Evolutionary conservation across 2,329 filamentous ascomycete species (phyloP).

Genomic region (Cladobotryum mycophilum): DNA sequence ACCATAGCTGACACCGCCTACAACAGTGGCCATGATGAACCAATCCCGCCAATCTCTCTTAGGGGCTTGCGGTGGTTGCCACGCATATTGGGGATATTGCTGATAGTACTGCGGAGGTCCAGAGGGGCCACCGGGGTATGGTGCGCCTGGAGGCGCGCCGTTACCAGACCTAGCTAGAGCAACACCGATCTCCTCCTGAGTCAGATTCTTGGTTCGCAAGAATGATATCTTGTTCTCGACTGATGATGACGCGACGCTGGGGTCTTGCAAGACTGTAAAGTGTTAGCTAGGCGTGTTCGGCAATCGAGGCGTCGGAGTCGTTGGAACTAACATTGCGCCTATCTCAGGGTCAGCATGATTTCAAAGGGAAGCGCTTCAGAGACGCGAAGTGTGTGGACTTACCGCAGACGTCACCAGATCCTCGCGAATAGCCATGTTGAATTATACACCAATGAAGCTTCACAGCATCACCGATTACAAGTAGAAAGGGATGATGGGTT

Average conservation of each 20-base stretch:
- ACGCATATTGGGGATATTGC: slow-evolving; percentile 47
- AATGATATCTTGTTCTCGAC: slow-evolving; percentile 90
- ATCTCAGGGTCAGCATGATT: slow-evolving; percentile 7
- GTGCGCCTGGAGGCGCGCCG: slow-evolving; percentile 36
- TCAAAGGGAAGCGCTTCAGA: background rate
- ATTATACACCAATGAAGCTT: slow-evolving; percentile 16
- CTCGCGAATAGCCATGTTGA: slow-evolving; percentile 78
- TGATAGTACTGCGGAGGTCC: slow-evolving; percentile 39
- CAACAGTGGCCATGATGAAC: slow-evolving; percentile 98
- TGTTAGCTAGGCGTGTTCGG: slow-evolving; percentile 16
- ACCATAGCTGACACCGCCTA: slow-evolving; percentile 83
- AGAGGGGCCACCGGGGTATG: slow-evolving; percentile 39
- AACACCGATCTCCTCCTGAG: slow-evolving; percentile 86
- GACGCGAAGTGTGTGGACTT: slow-evolving; percentile 22
- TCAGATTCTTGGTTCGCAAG: slow-evolving; percentile 92
- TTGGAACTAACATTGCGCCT: slow-evolving; percentile 38
- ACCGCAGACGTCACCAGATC: slow-evolving; percentile 82
- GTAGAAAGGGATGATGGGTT: background rate
- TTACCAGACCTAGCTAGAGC: slow-evolving; percentile 72
- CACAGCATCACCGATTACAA: slow-evolving; percentile 18
- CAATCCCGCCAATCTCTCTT: slow-evolving; percentile 94
- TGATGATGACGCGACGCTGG: slow-evolving; percentile 82
- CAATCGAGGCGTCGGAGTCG: background rate
- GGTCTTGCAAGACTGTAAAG: slow-evolving; percentile 77
- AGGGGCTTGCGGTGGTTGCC: slow-evolving; percentile 58